phyloP scores from a whole-genome alignment of 495 filamentous ascomycete species.

The Aspergillus affinis region DNA sequence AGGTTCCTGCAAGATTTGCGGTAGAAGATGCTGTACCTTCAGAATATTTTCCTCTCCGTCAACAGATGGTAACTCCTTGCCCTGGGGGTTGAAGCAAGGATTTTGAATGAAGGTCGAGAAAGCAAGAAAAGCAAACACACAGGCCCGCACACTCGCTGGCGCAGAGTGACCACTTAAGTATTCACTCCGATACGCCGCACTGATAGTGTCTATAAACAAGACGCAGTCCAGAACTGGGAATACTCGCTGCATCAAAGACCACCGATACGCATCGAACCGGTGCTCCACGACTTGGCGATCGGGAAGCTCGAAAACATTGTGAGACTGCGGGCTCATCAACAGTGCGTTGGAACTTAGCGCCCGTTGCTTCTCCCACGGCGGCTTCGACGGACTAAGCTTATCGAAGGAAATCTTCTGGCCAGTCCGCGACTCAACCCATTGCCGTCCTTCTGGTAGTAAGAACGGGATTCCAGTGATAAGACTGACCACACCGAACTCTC shows the following conservation, averaged over 20 bases:
- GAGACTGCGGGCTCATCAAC: constrained; percentile 23
- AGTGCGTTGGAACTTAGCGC: constrained; percentile 25
- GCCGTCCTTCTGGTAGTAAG: constrained; percentile 43
- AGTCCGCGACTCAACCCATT: constrained; percentile 47
- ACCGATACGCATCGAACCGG: constrained; percentile 27
- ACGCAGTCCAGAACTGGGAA: constrained; percentile 45
- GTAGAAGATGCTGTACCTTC: constrained; percentile 40
- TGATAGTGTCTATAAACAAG: constrained; percentile 43
- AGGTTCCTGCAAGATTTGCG: constrained; percentile 42
- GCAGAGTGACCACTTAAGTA: constrained; percentile 14
- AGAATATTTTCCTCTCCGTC: constrained; percentile 38
- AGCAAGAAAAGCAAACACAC: constrained; percentile 46
- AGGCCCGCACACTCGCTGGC: constrained; percentile 35
- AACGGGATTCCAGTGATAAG: constrained; percentile 47
- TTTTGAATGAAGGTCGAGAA: constrained; percentile 34
- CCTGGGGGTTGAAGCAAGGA: constrained; percentile 1
- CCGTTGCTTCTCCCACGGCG: constrained; percentile 38
- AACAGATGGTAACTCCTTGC: constrained; percentile 14
- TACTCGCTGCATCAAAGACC: constrained; percentile 35
- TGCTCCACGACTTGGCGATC: constrained; percentile 20
- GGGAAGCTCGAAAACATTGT: constrained; percentile 31
- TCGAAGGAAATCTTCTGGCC: constrained; percentile 41
- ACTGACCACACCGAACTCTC: constrained; percentile 46
- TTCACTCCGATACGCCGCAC: constrained; percentile 36
- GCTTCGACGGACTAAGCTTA: constrained; percentile 30